A percentile compares a stretch with the other conserved stretches of the same genome.
Conservation (phyloP, 1,284 basidiomycete species). For the Somion occarium region DNA sequence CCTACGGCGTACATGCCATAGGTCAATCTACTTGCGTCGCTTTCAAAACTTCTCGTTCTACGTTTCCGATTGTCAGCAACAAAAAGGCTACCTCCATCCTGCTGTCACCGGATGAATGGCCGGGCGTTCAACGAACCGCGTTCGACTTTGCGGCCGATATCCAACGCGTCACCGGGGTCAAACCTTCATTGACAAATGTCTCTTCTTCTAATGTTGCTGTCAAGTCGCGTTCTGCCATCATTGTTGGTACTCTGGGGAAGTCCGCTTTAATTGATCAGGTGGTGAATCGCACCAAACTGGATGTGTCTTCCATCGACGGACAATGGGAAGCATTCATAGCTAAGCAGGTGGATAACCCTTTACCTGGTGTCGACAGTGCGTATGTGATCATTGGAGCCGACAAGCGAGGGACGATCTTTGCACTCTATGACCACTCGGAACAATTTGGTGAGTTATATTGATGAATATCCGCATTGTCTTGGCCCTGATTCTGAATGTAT, state of each 20-base stretch:
- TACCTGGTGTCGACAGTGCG: constrained; percentile 52
- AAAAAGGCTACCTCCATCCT: constrained; percentile 44
- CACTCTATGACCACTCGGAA: constrained; percentile 65
- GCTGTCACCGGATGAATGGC: constrained; percentile 54
- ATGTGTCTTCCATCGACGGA: constrained; percentile 52
- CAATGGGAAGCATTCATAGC: constrained; percentile 61
- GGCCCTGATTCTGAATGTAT: neutral
- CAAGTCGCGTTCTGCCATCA: constrained; percentile 35
- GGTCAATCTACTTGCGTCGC: constrained; percentile 29
- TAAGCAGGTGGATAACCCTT: constrained; percentile 46
- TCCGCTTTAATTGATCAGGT: constrained; percentile 54
- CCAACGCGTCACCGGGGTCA: constrained; percentile 48
- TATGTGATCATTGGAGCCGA: constrained; percentile 66
- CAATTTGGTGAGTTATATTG: constrained; percentile 51
- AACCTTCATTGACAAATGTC: constrained; percentile 41
- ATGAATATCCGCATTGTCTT: neutral
- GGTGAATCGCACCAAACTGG: constrained; percentile 45
- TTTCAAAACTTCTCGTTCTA: constrained; percentile 25
- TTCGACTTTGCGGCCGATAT: constrained; percentile 59
- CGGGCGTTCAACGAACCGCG: constrained; percentile 59
- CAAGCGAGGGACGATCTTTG: constrained; percentile 63
- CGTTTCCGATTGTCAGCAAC: constrained; percentile 38
- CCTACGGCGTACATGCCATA: constrained; percentile 22
- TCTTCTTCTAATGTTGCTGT: constrained; percentile 19
- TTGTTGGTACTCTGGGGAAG: constrained; percentile 60